Base-by-base conservation (phyloP, 1,284 basidiomycete species). In the Termitomyces sp. region DNA sequence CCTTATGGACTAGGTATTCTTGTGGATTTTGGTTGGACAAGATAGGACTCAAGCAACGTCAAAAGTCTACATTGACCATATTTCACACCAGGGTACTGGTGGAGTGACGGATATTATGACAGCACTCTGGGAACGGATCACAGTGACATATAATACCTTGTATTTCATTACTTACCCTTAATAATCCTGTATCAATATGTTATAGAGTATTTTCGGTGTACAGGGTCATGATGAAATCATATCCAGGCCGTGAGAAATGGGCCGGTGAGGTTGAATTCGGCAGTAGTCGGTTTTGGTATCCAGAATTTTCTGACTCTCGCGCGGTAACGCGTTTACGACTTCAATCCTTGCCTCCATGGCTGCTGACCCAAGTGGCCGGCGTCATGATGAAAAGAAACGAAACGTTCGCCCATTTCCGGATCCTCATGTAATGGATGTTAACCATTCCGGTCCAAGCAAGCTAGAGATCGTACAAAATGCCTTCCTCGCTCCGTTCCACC, bases 1-100 rank as follows among this genome's bases (percentile, higher is more conserved):
- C 76, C 78, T n/a, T 83, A 85, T 67, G 89, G 89, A 8, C 72
- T 90, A 42, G 82, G 81, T 39, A 70, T 91, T 56, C 72, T 89
- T 24, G 53, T 91, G 47, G 89, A 91, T 65, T 82, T 90, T 65
- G 74, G 83, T 42, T 89, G 86, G 86, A 74, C 78, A 36, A 67
- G 67, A 60, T 70, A 57, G 59, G 56, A 56, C n/a, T 45, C 5
- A 5, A 42, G 33, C n/a, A 19, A 39, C 24, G 51, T 15, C 28
- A 19, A 38, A 15, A 42, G 19, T 33, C 9, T n/a, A 26, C 19
- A 42, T 44, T 54, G 34, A 36, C 15, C 8, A 31, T 39, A 44
- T 44, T 17, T 40, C 45, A 28, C 47, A 28, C 24, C 26, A n/a
- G 36, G 24, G 24, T 15, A 28, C 24, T 38, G 34, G 43, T 24